Percentiles rank a stretch among this genome's conserved stretches.
Evolutionary conservation across 495 filamentous ascomycete species (phyloP).

Genomic region (Baudoinia panamericana): DNA sequence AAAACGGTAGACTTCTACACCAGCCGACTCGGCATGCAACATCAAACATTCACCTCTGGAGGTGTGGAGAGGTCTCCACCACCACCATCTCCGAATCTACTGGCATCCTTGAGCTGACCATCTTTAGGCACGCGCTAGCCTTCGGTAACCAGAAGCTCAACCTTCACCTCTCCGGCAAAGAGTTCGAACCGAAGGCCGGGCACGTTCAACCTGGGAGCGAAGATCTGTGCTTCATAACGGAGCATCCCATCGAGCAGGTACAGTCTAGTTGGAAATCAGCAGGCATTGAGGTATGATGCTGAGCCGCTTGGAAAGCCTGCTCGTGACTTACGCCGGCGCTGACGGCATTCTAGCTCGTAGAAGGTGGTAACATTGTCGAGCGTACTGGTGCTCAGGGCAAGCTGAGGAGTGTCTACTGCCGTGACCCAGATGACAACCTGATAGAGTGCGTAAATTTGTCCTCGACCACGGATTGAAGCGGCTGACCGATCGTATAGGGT

Average conservation of each 20-base stretch:
- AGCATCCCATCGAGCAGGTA: constrained; percentile 32
- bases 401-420: constrained; percentile 41
- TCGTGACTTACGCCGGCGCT: too few species aligned
- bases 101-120: neutral
- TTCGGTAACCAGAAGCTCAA: constrained; percentile 45
- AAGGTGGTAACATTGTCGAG: constrained; percentile 36
- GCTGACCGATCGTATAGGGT: constrained; percentile 1
- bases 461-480: neutral
- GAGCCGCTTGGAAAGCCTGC: neutral
- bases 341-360: constrained; percentile 20
- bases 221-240: constrained; percentile 43
- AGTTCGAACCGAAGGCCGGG: constrained; percentile 43
- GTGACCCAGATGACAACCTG: constrained; percentile 45
- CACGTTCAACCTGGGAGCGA: constrained; percentile 37
- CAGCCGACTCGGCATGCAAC: constrained; percentile 37
- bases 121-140: constrained; percentile 35
- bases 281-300: constrained; percentile 29
- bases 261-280: constrained; percentile 26
- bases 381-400: constrained; percentile 38
- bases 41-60: constrained; percentile 33
- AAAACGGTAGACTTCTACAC: constrained; percentile 38
- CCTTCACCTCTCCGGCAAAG: constrained; percentile 38
- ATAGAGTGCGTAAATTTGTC: constrained; percentile 47
- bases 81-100: neutral
- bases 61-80: constrained; percentile 12